Conservation (phyloP, 176 grass and related monocot genomes). For the Bonia amplexicaulis region DNA sequence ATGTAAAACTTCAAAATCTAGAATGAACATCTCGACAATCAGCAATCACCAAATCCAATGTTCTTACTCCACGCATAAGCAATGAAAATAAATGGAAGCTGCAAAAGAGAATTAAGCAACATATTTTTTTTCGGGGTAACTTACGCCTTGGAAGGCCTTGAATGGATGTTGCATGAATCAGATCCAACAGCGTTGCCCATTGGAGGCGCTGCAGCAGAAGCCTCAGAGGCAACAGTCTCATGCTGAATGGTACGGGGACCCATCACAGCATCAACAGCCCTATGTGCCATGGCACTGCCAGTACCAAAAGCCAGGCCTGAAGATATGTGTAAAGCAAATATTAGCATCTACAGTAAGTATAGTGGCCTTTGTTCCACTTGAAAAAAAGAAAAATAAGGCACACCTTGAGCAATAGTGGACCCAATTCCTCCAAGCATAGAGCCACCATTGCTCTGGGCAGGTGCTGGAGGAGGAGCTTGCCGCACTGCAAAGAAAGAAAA, state of each 20-base stretch:
- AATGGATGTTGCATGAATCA: conserved; percentile 58
- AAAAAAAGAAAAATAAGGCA: neutral
- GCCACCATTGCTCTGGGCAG: conserved; percentile 45
- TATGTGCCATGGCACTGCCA: conserved; percentile 75
- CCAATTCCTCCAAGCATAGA: conserved; percentile 68
- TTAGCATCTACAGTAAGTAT: neutral
- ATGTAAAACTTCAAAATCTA: neutral
- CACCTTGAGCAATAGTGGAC: conserved; percentile 91
- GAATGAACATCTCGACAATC: neutral
- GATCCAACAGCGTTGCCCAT: conserved; percentile 18
- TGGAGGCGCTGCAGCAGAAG: conserved; percentile 40
- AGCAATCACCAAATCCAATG: neutral
- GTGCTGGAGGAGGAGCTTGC: conserved; percentile 70
- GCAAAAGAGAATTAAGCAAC: neutral
- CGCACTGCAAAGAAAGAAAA: conserved; percentile 32
- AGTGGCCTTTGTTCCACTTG: neutral
- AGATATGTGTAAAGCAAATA: neutral
- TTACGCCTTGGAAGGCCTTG: conserved; percentile 89
- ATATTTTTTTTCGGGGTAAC: neutral
- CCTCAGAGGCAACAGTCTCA: conserved; percentile 50
- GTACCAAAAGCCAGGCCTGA: conserved; percentile 85
- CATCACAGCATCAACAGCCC: conserved; percentile 81
- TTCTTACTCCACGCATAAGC: neutral
- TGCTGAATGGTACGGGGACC: conserved; percentile 77
- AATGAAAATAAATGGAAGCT: neutral